Evolutionary conservation across 441 rosid species (phyloP), one percentile per base, ranked within the genome.

Genomic region (Flueggea neowawraea): DNA sequence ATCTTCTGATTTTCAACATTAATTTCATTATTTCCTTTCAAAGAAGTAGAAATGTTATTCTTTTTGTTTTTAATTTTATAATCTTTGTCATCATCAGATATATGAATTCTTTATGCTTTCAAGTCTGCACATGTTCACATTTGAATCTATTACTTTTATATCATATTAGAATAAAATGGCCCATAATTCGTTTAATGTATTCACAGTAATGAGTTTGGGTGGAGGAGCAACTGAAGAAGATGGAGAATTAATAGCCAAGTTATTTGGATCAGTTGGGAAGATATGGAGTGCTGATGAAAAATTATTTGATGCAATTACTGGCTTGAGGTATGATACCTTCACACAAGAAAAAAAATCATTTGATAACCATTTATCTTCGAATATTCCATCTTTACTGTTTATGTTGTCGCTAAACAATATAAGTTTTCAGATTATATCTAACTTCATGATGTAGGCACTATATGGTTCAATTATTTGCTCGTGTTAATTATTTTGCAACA

Each of bases 261-360:
- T 94, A 68, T 94, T 94, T 65, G 88, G 91, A 57, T 78, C 96
- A 3, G 80, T 89, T 49, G 97, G 97, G 70, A 91, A 89, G 76
- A 80, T 89, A 16, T 89, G 92, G 85, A 86, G 60, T 74, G 94
- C 92, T 66, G 88, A 91, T 64, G 99, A 94, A 69, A 91, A 89
- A 67, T 52, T 78, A 61, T 91, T 94, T 69, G 97, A 91, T 82
- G 97, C 96, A 58, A 70, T 91, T 68, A 91, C 97, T 69, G 99
- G 85, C 63, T 79, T 94, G 69, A 94, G 99, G 99, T 91, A 80
- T 55, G 44, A 64, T 43, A 58, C 17, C 55, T 60, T 51, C 31
- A 39, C 50, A 47, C 45, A 43, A 6, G 12, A 43, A 43, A 11
- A 11, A 43, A 43, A 43, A 43, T 43, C 12, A 43, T 43, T 6